Evolutionary conservation across 2,329 filamentous ascomycete species (phyloP), one percentile per base, ranked within the genome.

Genomic region (Fusarium tanahbumbuense): DNA sequence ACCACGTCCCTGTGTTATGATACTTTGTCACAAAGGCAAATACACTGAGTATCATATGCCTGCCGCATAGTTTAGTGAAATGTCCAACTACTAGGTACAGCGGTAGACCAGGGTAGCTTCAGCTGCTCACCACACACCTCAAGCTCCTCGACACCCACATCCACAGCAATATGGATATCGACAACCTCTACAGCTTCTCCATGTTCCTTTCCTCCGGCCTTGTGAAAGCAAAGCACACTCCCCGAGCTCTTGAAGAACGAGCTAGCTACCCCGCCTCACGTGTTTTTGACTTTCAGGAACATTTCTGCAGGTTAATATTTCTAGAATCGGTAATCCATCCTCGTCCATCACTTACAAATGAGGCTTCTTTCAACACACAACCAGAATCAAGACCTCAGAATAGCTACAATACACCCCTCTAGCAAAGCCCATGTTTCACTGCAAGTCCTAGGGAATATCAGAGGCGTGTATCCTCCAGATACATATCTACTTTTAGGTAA

Each of bases 231-330:
- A 42, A 28, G 30, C 30, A 55, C 68, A 66, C 68, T 67, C 60
- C 37, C 50, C 60, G 48, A 58, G 60, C 60, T 65, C 34, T 40
- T 20, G 37, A 64, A 47, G 23, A 13, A 23, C 32, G 22, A 56
- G 37, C 48, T 49, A 60, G 45, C 52, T 56, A 56, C 69, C 61
- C 65, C 68, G 61, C 68, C 68, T 53, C 65, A 63, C 61, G 55
- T 70, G 68, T 37, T 34, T 59, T 48, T 30, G 45, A 49, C 45
- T 46, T 59, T n/a, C n/a, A 22, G 22, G 22, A 22, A 22, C 22
- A 22, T 22, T 22, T 22, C 22, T 22, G 22, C 22, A 22, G 22
- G 22, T 22, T 22, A 22, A 22, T 22, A 22, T 22, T 22, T 22
- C 5, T 22, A 22, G 22, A 22, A 22, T 22, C 22, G 22, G 22